Percentiles rank a stretch among this genome's conserved stretches.
phyloP scores from a whole-genome alignment of 768 basidiomycete species.

The Mycena polygramma region DNA sequence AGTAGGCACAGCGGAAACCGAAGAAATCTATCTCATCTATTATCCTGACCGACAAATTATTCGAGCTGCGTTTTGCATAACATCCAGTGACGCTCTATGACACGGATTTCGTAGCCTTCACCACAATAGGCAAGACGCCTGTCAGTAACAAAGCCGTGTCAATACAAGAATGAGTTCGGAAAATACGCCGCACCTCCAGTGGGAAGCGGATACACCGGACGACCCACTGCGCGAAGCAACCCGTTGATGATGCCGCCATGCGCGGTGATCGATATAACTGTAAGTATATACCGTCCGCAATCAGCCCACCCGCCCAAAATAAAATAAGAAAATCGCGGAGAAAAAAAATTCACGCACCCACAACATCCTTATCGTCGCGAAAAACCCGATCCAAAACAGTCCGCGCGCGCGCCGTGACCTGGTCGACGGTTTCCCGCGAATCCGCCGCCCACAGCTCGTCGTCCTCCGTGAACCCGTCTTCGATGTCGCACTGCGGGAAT shows the following conservation, averaged over 20 bases:
- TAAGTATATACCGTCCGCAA: background rate
- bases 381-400: conserved; percentile 71
- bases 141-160: conserved; percentile 1
- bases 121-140: conserved; percentile 44
- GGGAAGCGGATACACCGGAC: conserved; percentile 59
- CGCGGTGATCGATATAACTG: conserved; percentile 78
- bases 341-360: conserved; percentile 56
- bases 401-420: conserved; percentile 62
- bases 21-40: too few species aligned
- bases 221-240: conserved; percentile 62
- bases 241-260: conserved; percentile 75
- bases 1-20: too few species aligned
- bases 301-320: background rate
- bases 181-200: conserved; percentile 69
- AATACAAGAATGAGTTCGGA: background rate
- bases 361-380: conserved; percentile 52
- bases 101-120: conserved; percentile 35
- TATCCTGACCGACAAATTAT: too few species aligned
- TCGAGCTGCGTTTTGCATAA: too few species aligned
- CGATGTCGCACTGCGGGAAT: conserved; percentile 69
- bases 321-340: background rate
- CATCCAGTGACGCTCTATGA: too few species aligned
- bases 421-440: conserved; percentile 63
- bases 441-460: conserved; percentile 72
- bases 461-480: conserved; percentile 70